Conservation (phyloP, 257 asterid genomes). For the Solanum chilense region DNA sequence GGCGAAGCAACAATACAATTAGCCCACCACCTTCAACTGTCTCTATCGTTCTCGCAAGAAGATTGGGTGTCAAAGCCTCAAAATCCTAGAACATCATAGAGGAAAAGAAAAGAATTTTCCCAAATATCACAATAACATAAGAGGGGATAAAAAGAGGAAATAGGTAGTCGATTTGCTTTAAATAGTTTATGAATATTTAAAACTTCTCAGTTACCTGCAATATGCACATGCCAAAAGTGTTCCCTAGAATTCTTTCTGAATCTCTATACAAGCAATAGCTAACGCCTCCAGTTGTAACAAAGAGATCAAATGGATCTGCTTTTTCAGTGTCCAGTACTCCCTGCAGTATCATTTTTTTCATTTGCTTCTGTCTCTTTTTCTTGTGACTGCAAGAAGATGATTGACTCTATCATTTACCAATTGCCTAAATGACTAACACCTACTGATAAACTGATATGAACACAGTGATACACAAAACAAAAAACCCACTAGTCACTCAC, state of each 20-base stretch:
- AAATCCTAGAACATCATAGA: slow-evolving; percentile 49
- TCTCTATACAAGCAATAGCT: slow-evolving; percentile 80
- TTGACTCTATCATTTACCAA: not conserved
- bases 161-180: not conserved
- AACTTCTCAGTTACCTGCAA: slow-evolving; percentile 49
- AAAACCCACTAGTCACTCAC: not conserved
- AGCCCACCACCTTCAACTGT: slow-evolving; percentile 99
- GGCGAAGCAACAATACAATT: slow-evolving; percentile 76
- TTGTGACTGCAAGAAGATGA: slow-evolving; percentile 44
- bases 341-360: slow-evolving; percentile 58
- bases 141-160: not conserved
- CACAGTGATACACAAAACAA: not conserved
- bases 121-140: not conserved
- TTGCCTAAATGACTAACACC: not conserved
- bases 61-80: slow-evolving; percentile 97
- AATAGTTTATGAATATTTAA: not conserved
- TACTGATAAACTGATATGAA: not conserved
- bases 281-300: slow-evolving; percentile 64
- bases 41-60: slow-evolving; percentile 97
- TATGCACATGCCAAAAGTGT: slow-evolving; percentile 96
- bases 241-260: slow-evolving; percentile 92
- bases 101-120: not conserved
- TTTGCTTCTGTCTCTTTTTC: slow-evolving; percentile 74
- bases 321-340: slow-evolving; percentile 71
- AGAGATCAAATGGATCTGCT: slow-evolving; percentile 64